Conservation (phyloP, 345 rosid species). For the Hypericum androsaemum region DNA sequence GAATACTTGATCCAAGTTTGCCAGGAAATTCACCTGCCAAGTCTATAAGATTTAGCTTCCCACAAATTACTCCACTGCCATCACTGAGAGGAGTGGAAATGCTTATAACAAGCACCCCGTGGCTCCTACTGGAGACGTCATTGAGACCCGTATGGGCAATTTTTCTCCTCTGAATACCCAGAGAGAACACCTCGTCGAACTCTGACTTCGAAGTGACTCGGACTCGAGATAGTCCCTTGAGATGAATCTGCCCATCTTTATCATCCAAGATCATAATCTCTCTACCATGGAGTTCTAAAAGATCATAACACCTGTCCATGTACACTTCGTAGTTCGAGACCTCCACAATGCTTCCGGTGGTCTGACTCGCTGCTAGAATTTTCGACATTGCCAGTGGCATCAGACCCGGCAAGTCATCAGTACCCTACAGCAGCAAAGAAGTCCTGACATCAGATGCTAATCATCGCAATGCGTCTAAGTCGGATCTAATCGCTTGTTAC, state of each 20-base stretch:
- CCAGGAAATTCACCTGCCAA: slow-evolving; percentile 51
- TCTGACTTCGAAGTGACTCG: slow-evolving; percentile 46
- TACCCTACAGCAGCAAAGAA: slow-evolving; percentile 44
- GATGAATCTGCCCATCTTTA: slow-evolving; percentile 65
- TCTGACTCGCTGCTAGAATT: slow-evolving; percentile 43
- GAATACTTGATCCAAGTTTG: background rate
- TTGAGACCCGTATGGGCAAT: slow-evolving; percentile 76
- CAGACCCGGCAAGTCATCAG: slow-evolving; percentile 46
- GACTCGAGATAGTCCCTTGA: slow-evolving; percentile 61
- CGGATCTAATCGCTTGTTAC: too few relatives aligned
- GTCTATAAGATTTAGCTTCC: slow-evolving; percentile 88
- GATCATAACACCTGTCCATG: slow-evolving; percentile 87
- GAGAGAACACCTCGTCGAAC: slow-evolving; percentile 41
- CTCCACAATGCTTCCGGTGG: slow-evolving; percentile 40
- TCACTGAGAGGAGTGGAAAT: slow-evolving; percentile 34
- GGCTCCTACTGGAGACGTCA: slow-evolving; percentile 91
- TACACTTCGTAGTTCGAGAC: slow-evolving; percentile 88
- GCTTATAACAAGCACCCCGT: slow-evolving; percentile 70
- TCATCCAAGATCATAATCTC: slow-evolving; percentile 63
- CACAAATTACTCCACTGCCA: slow-evolving; percentile 30
- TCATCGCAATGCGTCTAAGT: too few relatives aligned
- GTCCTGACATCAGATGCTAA: background rate
- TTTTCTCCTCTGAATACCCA: slow-evolving; percentile 61
- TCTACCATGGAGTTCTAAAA: slow-evolving; percentile 39
- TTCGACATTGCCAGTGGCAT: slow-evolving; percentile 68